These are phyloP conservation scores for Jacaranda mimosifolia DNA, from an alignment of 257 asterid genomes.

Conservation along the genomic window DNA sequence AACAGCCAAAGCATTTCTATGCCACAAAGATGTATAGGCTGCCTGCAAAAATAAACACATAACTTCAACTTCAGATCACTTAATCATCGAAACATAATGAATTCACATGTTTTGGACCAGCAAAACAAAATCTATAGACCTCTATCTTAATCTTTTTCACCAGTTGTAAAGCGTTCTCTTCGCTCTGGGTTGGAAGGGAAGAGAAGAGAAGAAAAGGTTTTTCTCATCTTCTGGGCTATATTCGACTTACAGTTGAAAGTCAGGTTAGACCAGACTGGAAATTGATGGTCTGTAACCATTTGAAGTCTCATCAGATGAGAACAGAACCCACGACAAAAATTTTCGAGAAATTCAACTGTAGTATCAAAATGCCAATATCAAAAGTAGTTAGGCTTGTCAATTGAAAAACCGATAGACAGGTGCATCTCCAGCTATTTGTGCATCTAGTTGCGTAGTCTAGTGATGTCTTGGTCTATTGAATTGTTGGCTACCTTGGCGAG, in stretches of 20 bases:
- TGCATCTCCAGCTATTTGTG: not conserved
- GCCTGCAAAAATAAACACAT: constrained; percentile 10
- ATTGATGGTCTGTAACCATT: constrained; percentile 18
- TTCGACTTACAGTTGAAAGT: constrained; percentile 33
- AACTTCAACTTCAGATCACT: not conserved
- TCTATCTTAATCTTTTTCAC: constrained; percentile 20
- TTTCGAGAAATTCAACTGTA: constrained; percentile 28
- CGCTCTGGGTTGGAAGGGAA: not conserved
- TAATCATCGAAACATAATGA: constrained; percentile 11
- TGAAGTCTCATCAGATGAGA: constrained; percentile 18
- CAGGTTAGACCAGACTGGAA: constrained; percentile 26
- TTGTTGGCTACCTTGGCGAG: not conserved
- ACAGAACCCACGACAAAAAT: constrained; percentile 26
- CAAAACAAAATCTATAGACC: constrained; percentile 19
- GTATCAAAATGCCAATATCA: constrained; percentile 33
- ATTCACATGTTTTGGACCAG: constrained; percentile 24
- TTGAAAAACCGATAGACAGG: constrained; percentile 34
- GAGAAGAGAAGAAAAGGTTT: constrained; percentile 15
- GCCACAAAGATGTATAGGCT: constrained; percentile 4
- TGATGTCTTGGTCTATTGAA: not conserved
- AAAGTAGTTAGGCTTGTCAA: constrained; percentile 12
- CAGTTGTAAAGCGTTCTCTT: constrained; percentile 21
- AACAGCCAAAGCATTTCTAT: not conserved
- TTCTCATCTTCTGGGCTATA: constrained; percentile 26
- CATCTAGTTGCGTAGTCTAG: constrained; percentile 8